Conservation (phyloP, 2,329 filamentous ascomycete species). For the Botrytis squamosa region DNA sequence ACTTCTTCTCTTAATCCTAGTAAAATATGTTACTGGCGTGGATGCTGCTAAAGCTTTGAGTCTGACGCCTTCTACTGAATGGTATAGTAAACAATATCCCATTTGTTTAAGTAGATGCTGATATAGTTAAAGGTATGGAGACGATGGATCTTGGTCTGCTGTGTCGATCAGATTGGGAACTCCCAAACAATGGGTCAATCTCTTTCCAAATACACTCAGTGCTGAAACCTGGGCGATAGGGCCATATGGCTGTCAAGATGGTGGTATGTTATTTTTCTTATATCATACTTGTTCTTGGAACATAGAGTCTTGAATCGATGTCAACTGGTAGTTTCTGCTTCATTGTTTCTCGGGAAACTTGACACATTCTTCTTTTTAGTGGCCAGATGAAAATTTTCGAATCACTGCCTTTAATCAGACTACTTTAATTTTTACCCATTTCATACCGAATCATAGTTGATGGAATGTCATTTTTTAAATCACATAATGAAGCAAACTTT, state of each 20-base stretch:
- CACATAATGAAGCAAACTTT: not conserved
- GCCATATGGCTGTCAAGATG: slow-evolving; percentile 51
- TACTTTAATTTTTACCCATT: too few species aligned
- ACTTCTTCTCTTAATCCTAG: not conserved
- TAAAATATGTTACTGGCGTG: not conserved
- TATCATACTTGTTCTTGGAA: not conserved
- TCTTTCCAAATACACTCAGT: slow-evolving; percentile 63
- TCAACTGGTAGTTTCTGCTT: not conserved
- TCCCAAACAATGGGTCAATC: slow-evolving; percentile 52
- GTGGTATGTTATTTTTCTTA: slow-evolving; percentile 19
- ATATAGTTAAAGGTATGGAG: slow-evolving; percentile 51
- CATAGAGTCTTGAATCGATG: not conserved
- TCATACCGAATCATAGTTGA: not conserved
- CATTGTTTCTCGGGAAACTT: not conserved
- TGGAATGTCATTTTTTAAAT: not conserved
- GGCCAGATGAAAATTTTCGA: not conserved
- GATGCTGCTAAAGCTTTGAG: slow-evolving; percentile 29
- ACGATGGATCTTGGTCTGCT: slow-evolving; percentile 71
- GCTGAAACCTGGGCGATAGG: slow-evolving; percentile 72
- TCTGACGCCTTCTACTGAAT: slow-evolving; percentile 34
- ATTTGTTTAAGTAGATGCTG: not conserved
- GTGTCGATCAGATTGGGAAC: slow-evolving; percentile 59
- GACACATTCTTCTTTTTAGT: not conserved
- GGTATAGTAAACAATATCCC: slow-evolving; percentile 25
- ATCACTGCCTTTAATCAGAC: not conserved